These are phyloP conservation scores for Xylariaceae sp. DNA, from an alignment of 2,329 filamentous ascomycete species.

Conservation along the genomic window DNA sequence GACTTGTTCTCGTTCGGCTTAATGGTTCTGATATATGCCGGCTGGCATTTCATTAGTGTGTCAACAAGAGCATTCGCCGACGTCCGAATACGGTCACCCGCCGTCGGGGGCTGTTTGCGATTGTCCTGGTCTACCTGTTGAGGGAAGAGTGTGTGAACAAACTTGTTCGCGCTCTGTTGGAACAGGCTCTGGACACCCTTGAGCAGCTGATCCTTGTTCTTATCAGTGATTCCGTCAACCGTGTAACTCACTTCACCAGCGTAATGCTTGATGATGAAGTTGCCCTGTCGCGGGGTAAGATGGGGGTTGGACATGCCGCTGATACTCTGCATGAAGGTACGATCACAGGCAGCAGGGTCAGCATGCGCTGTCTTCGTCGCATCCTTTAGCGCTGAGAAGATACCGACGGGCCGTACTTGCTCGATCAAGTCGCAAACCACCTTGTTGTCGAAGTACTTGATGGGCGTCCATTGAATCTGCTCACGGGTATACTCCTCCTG, in stretches of 20 bases:
- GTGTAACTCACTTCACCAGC: constrained; percentile 94
- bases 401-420: constrained; percentile 78
- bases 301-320: constrained; percentile 90
- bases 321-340: constrained; percentile 89
- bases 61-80: constrained; percentile 94
- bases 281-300: constrained; percentile 85
- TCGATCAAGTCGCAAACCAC: constrained; percentile 97
- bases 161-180: constrained; percentile 74
- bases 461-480: constrained; percentile 97
- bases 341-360: constrained; percentile 87
- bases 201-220: constrained; percentile 96
- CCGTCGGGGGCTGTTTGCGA: constrained; percentile 85
- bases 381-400: constrained; percentile 95
- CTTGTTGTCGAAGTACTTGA: constrained; percentile 99
- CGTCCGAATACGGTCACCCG: constrained; percentile 90
- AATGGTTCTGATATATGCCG: constrained; percentile 97
- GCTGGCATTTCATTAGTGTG: constrained; percentile 94
- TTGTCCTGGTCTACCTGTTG: constrained; percentile 93
- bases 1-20: constrained; percentile 99
- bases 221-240: constrained; percentile 95
- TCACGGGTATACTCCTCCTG: constrained; percentile 96
- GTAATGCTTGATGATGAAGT: constrained; percentile 98
- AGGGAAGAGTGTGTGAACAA: constrained; percentile 85
- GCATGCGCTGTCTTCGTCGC: constrained; percentile 98
- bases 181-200: constrained; percentile 91